Evolutionary conservation across 805 yeast genomes (phyloP).

Genomic region (Candida alai): DNA sequence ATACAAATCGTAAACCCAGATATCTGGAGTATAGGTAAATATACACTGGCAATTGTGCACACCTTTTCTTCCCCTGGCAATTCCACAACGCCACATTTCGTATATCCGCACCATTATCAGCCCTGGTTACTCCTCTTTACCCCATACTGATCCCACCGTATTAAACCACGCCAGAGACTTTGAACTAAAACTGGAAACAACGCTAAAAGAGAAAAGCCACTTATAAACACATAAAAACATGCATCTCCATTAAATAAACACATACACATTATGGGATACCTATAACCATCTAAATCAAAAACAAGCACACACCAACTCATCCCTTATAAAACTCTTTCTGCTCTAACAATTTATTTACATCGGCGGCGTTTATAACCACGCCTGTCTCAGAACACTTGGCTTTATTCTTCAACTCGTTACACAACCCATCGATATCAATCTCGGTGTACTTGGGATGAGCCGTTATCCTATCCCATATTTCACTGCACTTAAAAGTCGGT

Average conservation of each 20-base stretch:
- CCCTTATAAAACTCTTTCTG: constrained; percentile 9
- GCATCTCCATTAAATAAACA: too few species aligned
- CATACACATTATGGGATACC: too few species aligned
- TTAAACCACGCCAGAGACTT: too few species aligned
- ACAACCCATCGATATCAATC: constrained; percentile 89
- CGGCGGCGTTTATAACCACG: constrained; percentile 77
- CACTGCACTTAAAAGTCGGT: constrained; percentile 67
- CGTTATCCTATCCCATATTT: constrained; percentile 94
- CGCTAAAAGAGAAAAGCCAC: too few species aligned
- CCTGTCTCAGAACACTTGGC: constrained; percentile 95
- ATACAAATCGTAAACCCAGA: too few species aligned
- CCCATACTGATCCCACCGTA: too few species aligned
- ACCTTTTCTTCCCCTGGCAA: background rate
- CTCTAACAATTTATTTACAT: constrained; percentile 59
- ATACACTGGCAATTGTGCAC: too few species aligned
- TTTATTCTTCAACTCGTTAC: constrained; percentile 82
- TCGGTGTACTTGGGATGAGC: constrained; percentile 92
- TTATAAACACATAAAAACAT: constrained; percentile 4
- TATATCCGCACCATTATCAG: too few species aligned
- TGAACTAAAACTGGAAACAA: too few species aligned
- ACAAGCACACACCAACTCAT: background rate
- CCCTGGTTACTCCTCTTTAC: too few species aligned
- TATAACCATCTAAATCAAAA: too few species aligned
- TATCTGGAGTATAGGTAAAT: too few species aligned
- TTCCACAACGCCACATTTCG: constrained; percentile 2